A percentile compares a stretch with the other conserved stretches of the same genome.
phyloP scores from a whole-genome alignment of 805 yeast genomes.

The Candida ficus region DNA sequence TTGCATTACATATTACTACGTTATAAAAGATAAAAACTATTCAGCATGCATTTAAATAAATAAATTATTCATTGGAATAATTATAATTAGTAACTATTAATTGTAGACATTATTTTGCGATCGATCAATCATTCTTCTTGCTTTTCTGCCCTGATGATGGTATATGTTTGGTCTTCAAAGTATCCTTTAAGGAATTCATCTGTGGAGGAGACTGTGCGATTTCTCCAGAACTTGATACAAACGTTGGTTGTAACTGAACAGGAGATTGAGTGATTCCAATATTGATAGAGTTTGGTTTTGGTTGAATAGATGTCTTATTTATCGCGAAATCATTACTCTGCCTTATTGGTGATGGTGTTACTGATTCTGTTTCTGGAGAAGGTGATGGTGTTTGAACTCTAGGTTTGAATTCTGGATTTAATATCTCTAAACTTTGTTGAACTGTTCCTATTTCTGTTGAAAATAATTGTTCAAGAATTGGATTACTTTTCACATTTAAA shows the following conservation, averaged over 20 bases:
- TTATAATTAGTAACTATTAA: no score
- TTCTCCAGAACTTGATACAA: conserved; percentile 1
- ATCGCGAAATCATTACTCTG: not conserved
- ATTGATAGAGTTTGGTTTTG: not conserved
- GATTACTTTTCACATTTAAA: conserved; percentile 9
- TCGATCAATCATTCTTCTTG: no score
- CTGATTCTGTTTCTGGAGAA: no score
- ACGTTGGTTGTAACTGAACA: not conserved
- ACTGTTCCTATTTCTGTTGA: conserved; percentile 16
- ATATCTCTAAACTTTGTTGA: conserved; percentile 12
- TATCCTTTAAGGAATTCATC: not conserved
- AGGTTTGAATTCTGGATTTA: conserved; percentile 9
- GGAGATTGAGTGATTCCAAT: not conserved
- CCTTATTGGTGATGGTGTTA: not conserved
- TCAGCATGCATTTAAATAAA: not conserved
- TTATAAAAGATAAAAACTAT: no score
- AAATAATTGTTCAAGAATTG: conserved; percentile 12
- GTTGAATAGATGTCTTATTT: not conserved
- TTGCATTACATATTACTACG: no score
- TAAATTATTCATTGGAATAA: no score
- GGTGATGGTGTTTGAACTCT: not conserved
- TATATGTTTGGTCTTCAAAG: not conserved
- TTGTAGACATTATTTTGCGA: no score
- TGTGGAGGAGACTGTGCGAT: conserved; percentile 2
- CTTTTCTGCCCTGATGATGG: no score